phyloP scores from a whole-genome alignment of 768 basidiomycete genomes.

The Imleria badia region DNA sequence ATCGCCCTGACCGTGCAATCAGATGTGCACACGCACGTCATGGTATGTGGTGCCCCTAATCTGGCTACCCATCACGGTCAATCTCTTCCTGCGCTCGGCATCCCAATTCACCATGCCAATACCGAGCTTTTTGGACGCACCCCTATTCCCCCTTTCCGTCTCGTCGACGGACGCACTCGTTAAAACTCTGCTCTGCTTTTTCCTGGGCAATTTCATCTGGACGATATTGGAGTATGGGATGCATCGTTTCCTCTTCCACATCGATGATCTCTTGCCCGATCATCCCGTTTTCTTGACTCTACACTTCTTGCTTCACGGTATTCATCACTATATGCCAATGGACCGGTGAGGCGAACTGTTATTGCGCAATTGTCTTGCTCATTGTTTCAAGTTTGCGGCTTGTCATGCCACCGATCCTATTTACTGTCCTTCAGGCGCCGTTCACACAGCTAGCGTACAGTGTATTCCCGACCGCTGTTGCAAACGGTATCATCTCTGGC shows the following conservation, averaged over 20 bases:
- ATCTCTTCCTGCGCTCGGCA: slow-evolving; percentile 80
- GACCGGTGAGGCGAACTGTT: slow-evolving; percentile 57
- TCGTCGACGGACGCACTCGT: slow-evolving; percentile 50
- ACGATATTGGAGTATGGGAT: slow-evolving; percentile 90
- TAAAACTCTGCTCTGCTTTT: slow-evolving; percentile 67
- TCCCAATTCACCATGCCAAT: slow-evolving; percentile 76
- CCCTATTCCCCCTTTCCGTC: slow-evolving; percentile 52
- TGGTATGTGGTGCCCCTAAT: slow-evolving; percentile 94
- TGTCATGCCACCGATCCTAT: slow-evolving; percentile 94
- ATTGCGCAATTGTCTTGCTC: background rate
- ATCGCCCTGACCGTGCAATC: background rate
- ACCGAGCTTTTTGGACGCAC: slow-evolving; percentile 59
- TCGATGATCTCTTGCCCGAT: slow-evolving; percentile 88
- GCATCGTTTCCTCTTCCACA: slow-evolving; percentile 97
- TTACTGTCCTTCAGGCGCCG: slow-evolving; percentile 72
- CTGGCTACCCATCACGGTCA: slow-evolving; percentile 85
- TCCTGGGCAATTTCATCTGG: slow-evolving; percentile 88
- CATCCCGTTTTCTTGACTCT: slow-evolving; percentile 72
- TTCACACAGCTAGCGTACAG: slow-evolving; percentile 83
- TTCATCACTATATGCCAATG: slow-evolving; percentile 98
- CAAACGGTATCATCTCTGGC: slow-evolving; percentile 91
- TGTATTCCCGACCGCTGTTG: slow-evolving; percentile 79
- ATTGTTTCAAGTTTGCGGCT: slow-evolving; percentile 64
- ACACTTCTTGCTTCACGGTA: slow-evolving; percentile 92
- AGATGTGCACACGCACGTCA: slow-evolving; percentile 80